Base-by-base conservation (phyloP, 495 filamentous ascomycete genomes). In the Bacidia rubella region DNA sequence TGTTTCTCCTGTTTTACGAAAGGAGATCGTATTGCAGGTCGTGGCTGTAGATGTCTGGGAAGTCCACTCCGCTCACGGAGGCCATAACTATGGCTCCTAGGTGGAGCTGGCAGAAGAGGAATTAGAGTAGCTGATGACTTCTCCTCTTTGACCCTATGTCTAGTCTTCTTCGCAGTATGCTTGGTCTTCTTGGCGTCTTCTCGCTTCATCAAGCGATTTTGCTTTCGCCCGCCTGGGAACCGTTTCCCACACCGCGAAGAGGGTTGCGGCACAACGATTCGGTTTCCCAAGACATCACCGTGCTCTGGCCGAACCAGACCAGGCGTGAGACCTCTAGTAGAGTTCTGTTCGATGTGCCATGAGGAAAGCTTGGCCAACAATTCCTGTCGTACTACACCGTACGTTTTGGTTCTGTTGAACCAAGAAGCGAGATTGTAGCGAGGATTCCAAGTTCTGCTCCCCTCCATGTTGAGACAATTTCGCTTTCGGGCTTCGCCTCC, bases 311-410 rank as follows among this genome's bases (percentile, higher is more conserved):
- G 19, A 22, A 66, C 57, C 2, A 66, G 40, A 1, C 64, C 65
- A 0, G 65, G 64, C 2, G 65, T 66, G 2, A 65, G 45, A 0
- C 65, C 64, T 12, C 64, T 52, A 0, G 65, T 66, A 2, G 57
- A 58, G 22, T 68, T 68, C 2, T n/a, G n/a, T n/a, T n/a, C n/a
- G n/a, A n/a, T n/a, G n/a, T n/a, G n/a, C n/a, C n/a, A n/a, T n/a
- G n/a, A n/a, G n/a, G n/a, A n/a, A n/a, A n/a, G n/a, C n/a, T n/a
- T n/a, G n/a, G n/a, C n/a, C n/a, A n/a, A n/a, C n/a, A n/a, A n/a
- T n/a, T n/a, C n/a, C n/a, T n/a, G n/a, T n/a, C n/a, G n/a, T n/a
- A n/a, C n/a, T n/a, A n/a, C n/a, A n/a, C n/a, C n/a, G n/a, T n/a
- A n/a, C n/a, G n/a, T n/a, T n/a, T n/a, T n/a, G n/a, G n/a, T n/a